Base-by-base conservation (phyloP, 2,329 filamentous ascomycete genomes). In the Teratosphaeriaceae sp. region DNA sequence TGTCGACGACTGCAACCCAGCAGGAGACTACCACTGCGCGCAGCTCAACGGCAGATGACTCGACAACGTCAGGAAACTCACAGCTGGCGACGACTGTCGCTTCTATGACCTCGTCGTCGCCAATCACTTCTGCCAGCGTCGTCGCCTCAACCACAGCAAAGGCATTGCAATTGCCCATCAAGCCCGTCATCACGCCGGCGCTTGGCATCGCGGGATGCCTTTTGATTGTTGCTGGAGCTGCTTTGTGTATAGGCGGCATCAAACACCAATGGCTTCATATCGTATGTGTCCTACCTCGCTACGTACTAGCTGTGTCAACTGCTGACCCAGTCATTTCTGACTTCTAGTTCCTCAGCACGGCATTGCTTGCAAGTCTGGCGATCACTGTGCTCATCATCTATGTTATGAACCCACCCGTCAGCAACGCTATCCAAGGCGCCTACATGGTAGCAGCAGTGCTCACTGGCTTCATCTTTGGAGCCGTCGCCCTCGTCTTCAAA, bases 361-460 rank as follows among this genome's bases (percentile, higher is more conserved):
- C 79, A 4, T 89, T 85, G 54, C 70, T 92, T 20, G 74, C 78
- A 18, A 77, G 81, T 34, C 67, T 96, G 26, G 80, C 84, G n/a
- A 81, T 92, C 11, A 79, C 84, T 59, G 70, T 95, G 2, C 71
- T 97, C 18, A 87, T 96, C 42, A 65, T 94, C 34, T 96, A 96
- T 61, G 82, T 96, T 29, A 92, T 94, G 84, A 82, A 75, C 42
- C 76, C 82, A 0, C 88, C 88, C 0, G 76, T 94, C 29, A 79
- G 74, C 46, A 69, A 85, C 60, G 85, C 79, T 0, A 70, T 92
- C 2, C 88, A 96, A 65, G 90, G 88, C 20, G 90, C 80, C 22
- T 96, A 92, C 62, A 77, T 97, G 26, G 85, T 88, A 5, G 89
- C 88, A 2, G 78, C 76, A 2, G 74, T 86, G 26, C 65, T 88